Evolutionary conservation across 2,329 filamentous ascomycete species (phyloP).

Genomic region (Drechmeria coniospora): DNA sequence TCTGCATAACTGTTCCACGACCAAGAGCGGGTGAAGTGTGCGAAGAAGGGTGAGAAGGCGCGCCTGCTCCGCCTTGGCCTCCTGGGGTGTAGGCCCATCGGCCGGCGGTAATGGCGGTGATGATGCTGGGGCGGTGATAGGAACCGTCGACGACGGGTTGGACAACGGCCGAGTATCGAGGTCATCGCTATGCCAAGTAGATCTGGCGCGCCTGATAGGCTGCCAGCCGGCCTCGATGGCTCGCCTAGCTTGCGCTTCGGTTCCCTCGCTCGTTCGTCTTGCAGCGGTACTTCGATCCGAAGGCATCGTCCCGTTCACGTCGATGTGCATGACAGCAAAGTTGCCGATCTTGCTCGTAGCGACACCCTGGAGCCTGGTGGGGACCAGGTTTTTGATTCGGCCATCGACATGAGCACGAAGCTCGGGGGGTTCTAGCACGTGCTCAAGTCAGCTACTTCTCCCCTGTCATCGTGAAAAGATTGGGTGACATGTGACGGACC

Average conservation of each 20-base stretch:
- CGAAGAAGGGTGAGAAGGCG: constrained; percentile 41
- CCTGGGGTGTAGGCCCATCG: constrained; percentile 15
- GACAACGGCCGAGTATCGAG: background rate
- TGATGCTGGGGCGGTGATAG: background rate
- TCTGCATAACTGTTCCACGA: constrained; percentile 48
- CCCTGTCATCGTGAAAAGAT: too few relatives aligned
- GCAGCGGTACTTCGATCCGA: constrained; percentile 37
- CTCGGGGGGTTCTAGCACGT: too few relatives aligned
- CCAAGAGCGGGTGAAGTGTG: constrained; percentile 35
- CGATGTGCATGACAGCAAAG: constrained; percentile 49
- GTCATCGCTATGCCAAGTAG: constrained; percentile 13
- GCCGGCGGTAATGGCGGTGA: background rate
- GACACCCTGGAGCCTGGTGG: constrained; percentile 45
- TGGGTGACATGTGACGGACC: too few relatives aligned
- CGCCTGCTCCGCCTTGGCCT: constrained; percentile 44
- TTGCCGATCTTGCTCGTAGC: constrained; percentile 41
- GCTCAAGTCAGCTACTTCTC: too few relatives aligned
- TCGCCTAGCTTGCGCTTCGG: constrained; percentile 39
- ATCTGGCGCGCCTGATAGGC: constrained; percentile 28
- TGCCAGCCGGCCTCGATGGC: constrained; percentile 39
- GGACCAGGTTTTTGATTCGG: constrained; percentile 36
- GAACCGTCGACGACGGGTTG: background rate
- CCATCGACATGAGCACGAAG: constrained; percentile 11
- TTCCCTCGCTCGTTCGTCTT: constrained; percentile 46
- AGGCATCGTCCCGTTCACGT: constrained; percentile 28